Conservation (phyloP, 139 green algal genomes). For the Chlamydomonas incerta region DNA sequence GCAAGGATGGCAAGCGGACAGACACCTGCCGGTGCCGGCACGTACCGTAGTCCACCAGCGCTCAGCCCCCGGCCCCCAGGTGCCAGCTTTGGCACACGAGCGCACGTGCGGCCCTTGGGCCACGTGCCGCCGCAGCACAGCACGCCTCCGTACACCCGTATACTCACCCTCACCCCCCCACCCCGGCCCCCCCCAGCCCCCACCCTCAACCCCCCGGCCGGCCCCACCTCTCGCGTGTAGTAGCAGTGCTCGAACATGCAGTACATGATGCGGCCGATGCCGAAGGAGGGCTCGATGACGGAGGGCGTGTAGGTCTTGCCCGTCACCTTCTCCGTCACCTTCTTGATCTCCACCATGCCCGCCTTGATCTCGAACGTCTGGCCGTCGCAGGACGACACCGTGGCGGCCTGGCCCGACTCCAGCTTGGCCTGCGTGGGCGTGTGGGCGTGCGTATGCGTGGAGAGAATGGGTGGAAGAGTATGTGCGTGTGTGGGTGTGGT, state of each 20-base stretch:
- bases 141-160: background rate
- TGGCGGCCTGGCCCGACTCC: slow-evolving; percentile 54
- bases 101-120: too few relatives aligned
- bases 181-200: too few relatives aligned
- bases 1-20: too few relatives aligned
- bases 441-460: too few relatives aligned
- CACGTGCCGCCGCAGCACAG: too few relatives aligned
- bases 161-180: background rate
- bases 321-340: slow-evolving; percentile 76
- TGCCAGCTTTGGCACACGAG: too few relatives aligned
- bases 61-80: too few relatives aligned
- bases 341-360: slow-evolving; percentile 79
- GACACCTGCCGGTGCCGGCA: too few relatives aligned
- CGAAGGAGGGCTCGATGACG: slow-evolving; percentile 99
- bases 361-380: slow-evolving; percentile 55
- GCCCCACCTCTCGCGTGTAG: slow-evolving; percentile 81
- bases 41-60: too few relatives aligned
- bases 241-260: slow-evolving; percentile 98
- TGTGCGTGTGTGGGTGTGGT: background rate
- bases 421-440: slow-evolving; percentile 60
- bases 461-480: too few relatives aligned
- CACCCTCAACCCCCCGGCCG: background rate
- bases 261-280: slow-evolving; percentile 99
- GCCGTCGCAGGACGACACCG: slow-evolving; percentile 29
- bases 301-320: slow-evolving; percentile 82